Conservation (phyloP, 495 filamentous ascomycete species). For the Podospora tetraspora region DNA sequence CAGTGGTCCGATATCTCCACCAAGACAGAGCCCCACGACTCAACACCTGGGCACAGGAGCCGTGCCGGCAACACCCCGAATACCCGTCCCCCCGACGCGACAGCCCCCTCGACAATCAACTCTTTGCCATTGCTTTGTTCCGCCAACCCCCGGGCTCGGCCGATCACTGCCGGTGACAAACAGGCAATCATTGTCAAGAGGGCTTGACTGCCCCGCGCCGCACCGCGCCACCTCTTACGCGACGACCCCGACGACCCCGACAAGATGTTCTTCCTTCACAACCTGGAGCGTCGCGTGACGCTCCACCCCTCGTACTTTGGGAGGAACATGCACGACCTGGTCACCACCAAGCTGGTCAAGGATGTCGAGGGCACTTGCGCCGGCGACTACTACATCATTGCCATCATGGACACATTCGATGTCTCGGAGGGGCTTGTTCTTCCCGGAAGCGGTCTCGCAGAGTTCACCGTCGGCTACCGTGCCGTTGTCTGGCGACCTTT, state of each 20-base stretch:
- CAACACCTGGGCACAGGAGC: background rate
- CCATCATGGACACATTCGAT: constrained; percentile 89
- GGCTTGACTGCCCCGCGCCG: background rate
- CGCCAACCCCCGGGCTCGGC: background rate
- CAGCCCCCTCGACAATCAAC: background rate
- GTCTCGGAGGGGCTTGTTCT: constrained; percentile 89
- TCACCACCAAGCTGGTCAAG: constrained; percentile 76
- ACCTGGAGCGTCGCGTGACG: constrained; percentile 85
- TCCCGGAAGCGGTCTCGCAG: constrained; percentile 79
- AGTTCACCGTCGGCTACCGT: constrained; percentile 91
- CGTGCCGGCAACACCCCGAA: background rate
- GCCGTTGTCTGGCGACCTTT: constrained; percentile 97
- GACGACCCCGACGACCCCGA: constrained; percentile 14
- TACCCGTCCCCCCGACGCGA: background rate
- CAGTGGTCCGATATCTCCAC: background rate
- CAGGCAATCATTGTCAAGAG: background rate
- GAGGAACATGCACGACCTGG: constrained; percentile 79
- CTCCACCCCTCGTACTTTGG: constrained; percentile 97
- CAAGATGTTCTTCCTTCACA: constrained; percentile 94
- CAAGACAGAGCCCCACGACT: background rate
- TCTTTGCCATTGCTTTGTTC: background rate
- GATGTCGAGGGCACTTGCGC: constrained; percentile 93
- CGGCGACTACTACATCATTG: constrained; percentile 91
- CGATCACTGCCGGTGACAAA: background rate
- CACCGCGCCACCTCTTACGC: background rate